Evolutionary conservation across 805 yeast genomes (phyloP).

Genomic region (Barnettozyma vustinii): DNA sequence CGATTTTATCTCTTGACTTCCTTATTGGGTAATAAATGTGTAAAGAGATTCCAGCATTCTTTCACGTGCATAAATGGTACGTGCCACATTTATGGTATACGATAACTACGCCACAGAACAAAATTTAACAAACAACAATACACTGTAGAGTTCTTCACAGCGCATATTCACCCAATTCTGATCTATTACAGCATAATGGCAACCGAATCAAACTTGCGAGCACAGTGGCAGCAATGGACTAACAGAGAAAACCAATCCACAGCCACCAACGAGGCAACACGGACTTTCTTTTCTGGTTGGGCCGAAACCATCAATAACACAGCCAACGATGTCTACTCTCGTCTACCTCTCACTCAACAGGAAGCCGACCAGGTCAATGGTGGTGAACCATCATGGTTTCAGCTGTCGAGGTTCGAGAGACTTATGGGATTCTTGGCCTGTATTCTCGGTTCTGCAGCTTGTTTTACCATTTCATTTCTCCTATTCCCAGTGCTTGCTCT

Average conservation of each 20-base stretch:
- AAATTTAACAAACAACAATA: not conserved
- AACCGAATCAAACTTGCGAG: conserved; percentile 28
- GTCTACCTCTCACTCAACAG: conserved; percentile 58
- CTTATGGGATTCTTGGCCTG: conserved; percentile 73
- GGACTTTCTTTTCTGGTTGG: conserved; percentile 33
- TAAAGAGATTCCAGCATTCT: not conserved
- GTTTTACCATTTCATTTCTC: conserved; percentile 77
- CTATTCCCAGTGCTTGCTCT: conserved; percentile 85
- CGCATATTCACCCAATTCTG: not conserved
- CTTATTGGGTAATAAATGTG: conserved; percentile 3
- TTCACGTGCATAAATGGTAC: not conserved
- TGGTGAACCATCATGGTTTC: conserved; percentile 76
- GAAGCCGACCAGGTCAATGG: conserved; percentile 36
- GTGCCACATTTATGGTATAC: not conserved
- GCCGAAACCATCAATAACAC: conserved; percentile 33
- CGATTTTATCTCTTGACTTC: conserved; percentile 5
- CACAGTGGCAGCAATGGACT: conserved; percentile 37
- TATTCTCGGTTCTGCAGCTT: conserved; percentile 67
- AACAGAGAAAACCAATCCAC: conserved; percentile 23
- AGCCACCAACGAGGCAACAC: conserved; percentile 30
- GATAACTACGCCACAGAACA: not conserved
- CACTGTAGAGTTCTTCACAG: not conserved
- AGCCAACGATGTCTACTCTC: conserved; percentile 54
- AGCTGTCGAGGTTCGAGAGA: conserved; percentile 71
- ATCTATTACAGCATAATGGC: conserved; percentile 1